A percentile compares a stretch with the other conserved stretches of the same genome.
Conservation (phyloP, 106 monocot species). For the Amphibolis antarctica region DNA sequence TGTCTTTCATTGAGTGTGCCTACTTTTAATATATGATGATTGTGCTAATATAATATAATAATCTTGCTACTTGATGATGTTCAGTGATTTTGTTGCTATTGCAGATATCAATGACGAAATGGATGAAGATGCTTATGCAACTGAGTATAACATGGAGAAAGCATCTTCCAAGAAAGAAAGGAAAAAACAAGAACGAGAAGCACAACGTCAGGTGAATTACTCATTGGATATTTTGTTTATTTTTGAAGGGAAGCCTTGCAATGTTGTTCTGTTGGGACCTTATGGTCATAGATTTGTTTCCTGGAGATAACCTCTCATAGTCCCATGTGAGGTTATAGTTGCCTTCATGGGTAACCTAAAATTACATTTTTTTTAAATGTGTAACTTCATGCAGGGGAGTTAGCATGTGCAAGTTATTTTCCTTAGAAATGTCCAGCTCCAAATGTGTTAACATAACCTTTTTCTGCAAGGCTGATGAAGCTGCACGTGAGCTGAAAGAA, state of each 20-base stretch:
- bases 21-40: no score
- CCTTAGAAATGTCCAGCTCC: background rate
- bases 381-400: no score
- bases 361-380: no score
- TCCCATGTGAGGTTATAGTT: no score
- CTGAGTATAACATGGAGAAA: slow-evolving; percentile 36
- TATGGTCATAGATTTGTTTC: no score
- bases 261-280: no score
- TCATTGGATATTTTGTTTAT: background rate
- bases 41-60: no score
- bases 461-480: slow-evolving; percentile 67
- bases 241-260: no score
- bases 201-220: slow-evolving; percentile 55
- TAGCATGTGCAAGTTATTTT: background rate
- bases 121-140: slow-evolving; percentile 61
- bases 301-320: no score
- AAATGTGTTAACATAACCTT: background rate
- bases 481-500: slow-evolving; percentile 71
- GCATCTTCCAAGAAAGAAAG: slow-evolving; percentile 66
- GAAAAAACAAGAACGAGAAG: slow-evolving; percentile 89
- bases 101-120: slow-evolving; percentile 24
- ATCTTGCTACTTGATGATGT: no score
- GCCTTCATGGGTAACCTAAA: no score
- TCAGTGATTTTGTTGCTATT: background rate
- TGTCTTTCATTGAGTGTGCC: no score